Conservation (phyloP, 2,329 filamentous ascomycete genomes). For the Hawksworthiomyces lignivorus region DNA sequence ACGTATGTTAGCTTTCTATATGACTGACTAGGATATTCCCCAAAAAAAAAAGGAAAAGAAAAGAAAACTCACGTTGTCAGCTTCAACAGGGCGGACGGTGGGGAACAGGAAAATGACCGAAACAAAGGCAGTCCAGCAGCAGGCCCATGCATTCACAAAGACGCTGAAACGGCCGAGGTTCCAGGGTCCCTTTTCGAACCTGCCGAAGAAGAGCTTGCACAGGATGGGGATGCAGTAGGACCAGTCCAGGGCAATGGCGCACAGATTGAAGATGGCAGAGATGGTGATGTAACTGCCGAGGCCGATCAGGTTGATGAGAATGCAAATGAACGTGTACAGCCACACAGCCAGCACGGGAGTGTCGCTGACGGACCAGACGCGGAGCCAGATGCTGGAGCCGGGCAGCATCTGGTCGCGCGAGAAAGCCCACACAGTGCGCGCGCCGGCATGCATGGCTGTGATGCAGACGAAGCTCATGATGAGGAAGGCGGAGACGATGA, state of each 20-base stretch:
- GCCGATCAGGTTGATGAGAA: constrained; percentile 51
- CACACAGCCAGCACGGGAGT: constrained; percentile 48
- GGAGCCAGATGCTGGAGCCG: constrained; percentile 39
- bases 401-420: constrained; percentile 44
- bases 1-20: no score
- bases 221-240: constrained; percentile 49
- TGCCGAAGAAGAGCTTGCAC: constrained; percentile 41
- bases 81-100: constrained; percentile 36
- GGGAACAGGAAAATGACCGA: constrained; percentile 47
- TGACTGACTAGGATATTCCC: no score
- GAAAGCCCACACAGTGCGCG: constrained; percentile 47
- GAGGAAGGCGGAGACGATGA: constrained; percentile 47
- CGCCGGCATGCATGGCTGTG: constrained; percentile 46
- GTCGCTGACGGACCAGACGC: constrained; percentile 38
- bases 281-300: constrained; percentile 48
- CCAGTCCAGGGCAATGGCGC: constrained; percentile 47
- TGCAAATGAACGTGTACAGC: constrained; percentile 46
- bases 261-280: constrained; percentile 45
- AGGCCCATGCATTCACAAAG: constrained; percentile 39
- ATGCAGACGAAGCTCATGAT: constrained; percentile 53
- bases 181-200: constrained; percentile 45
- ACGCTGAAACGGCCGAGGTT: constrained; percentile 35
- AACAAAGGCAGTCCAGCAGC: constrained; percentile 45
- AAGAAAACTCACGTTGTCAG: constrained; percentile 31
- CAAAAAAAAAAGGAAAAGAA: background rate